A percentile compares a stretch with the other conserved stretches of the same genome.
Conservation (phyloP, 768 basidiomycete species). For the Amanita fuliginea region DNA sequence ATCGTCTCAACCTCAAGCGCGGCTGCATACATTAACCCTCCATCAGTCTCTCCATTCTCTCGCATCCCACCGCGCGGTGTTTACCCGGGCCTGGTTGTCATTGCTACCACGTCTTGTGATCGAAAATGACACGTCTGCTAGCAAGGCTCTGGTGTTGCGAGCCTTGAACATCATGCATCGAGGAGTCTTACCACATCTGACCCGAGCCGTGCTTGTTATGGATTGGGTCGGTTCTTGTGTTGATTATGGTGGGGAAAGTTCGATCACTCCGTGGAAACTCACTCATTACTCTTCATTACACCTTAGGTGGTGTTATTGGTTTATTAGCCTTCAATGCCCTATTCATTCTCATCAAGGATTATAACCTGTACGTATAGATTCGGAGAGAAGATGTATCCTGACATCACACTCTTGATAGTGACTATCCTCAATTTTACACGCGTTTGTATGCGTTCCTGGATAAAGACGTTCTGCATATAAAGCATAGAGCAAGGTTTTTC, state of each 20-base stretch:
- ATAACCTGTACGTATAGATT: constrained; percentile 64
- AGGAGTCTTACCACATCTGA: constrained; percentile 75
- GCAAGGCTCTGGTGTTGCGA: constrained; percentile 35
- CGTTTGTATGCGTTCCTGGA: constrained; percentile 87
- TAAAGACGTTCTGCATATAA: constrained; percentile 79
- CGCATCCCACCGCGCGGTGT: constrained; percentile 68
- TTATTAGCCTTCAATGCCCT: constrained; percentile 86
- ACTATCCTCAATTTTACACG: constrained; percentile 93
- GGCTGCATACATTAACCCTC: constrained; percentile 55
- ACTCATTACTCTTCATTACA: background rate
- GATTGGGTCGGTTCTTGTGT: constrained; percentile 85
- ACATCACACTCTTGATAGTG: constrained; percentile 35
- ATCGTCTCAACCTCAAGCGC: constrained; percentile 25
- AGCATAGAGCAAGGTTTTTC: constrained; percentile 92
- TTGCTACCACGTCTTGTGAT: constrained; percentile 51
- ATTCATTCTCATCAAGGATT: constrained; percentile 83
- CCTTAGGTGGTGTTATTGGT: constrained; percentile 69
- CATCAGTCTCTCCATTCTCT: constrained; percentile 73
- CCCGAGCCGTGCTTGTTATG: constrained; percentile 71
- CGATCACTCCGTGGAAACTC: background rate
- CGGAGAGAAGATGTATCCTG: background rate
- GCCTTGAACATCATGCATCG: constrained; percentile 73
- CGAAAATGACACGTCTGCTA: constrained; percentile 22
- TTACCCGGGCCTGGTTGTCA: constrained; percentile 71
- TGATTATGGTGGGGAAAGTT: constrained; percentile 50